These are phyloP conservation scores for Hypsizygus marmoreus DNA, from an alignment of 768 basidiomycete species.

Conservation along the genomic window DNA sequence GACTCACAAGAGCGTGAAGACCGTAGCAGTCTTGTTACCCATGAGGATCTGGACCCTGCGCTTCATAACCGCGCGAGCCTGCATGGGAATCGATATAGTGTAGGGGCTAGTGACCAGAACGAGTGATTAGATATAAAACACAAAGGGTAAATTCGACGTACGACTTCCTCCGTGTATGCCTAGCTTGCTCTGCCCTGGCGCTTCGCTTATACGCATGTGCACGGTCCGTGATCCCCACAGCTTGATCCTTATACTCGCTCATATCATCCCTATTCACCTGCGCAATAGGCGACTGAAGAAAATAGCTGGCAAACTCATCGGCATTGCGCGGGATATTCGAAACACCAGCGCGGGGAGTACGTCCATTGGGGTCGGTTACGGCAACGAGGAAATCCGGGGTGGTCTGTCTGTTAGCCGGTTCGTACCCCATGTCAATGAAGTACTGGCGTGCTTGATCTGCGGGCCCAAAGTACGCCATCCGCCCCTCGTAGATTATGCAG, in stretches of 20 bases:
- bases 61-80: constrained; percentile 38
- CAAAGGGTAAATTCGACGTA: too few relatives aligned
- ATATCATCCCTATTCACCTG: constrained; percentile 48
- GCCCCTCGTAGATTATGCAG: constrained; percentile 74
- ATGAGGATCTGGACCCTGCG: constrained; percentile 40
- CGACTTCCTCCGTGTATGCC: constrained; percentile 37
- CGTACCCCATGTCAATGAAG: constrained; percentile 71
- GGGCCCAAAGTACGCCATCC: constrained; percentile 77
- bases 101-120: too few relatives aligned
- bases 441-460: constrained; percentile 66
- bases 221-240: constrained; percentile 43
- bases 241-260: constrained; percentile 44
- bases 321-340: constrained; percentile 44
- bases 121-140: too few relatives aligned
- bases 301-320: constrained; percentile 44
- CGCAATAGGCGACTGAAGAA: constrained; percentile 33
- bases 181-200: constrained; percentile 53
- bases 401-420: constrained; percentile 60
- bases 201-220: constrained; percentile 44
- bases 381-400: constrained; percentile 67
- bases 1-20: constrained; percentile 33
- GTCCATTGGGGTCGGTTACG: constrained; percentile 60
- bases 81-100: constrained; percentile 38
- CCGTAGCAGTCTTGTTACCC: constrained; percentile 31
- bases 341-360: constrained; percentile 41